phyloP scores from a whole-genome alignment of 371 early-diverging fungal species.

The Smittium mucronatum region DNA sequence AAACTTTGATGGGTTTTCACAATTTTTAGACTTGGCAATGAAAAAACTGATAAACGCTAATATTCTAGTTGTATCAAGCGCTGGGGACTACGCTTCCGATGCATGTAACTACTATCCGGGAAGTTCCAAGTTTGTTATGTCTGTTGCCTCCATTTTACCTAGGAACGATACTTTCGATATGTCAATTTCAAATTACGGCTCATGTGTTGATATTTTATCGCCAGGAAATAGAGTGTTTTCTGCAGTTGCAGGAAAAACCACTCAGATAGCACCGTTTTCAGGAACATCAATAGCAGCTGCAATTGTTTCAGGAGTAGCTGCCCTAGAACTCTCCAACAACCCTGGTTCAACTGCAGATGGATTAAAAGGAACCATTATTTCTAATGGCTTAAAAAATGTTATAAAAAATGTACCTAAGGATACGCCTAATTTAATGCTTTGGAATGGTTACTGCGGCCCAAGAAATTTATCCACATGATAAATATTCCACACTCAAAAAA shows the following conservation, averaged over 20 bases:
- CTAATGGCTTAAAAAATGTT: conserved; percentile 46
- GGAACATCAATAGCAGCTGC: conserved; percentile 99
- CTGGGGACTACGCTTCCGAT: neutral
- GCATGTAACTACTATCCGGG: conserved; percentile 7
- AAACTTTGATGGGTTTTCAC: conserved; percentile 3
- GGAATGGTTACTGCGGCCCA: no score
- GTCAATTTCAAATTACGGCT: conserved; percentile 2
- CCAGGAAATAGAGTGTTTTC: neutral
- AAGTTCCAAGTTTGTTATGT: neutral
- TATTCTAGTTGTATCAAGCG: neutral
- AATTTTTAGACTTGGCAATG: neutral
- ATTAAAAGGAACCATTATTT: conserved; percentile 62
- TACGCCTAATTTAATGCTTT: conserved; percentile 63
- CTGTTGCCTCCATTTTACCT: conserved; percentile 1
- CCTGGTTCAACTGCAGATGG: conserved; percentile 54
- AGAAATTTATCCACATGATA: no score
- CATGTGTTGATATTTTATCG: conserved; percentile 8
- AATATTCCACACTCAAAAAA: no score
- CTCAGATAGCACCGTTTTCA: no score
- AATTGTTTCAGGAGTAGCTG: conserved; percentile 93
- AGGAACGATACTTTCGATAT: conserved; percentile 7
- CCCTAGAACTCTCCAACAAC: conserved; percentile 48
- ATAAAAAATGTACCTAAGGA: conserved; percentile 47
- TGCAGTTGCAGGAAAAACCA: no score
- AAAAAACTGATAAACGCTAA: neutral